Evolutionary conservation across 2,329 filamentous ascomycete genomes (phyloP).

Genomic region (Botryotinia narcissicola): DNA sequence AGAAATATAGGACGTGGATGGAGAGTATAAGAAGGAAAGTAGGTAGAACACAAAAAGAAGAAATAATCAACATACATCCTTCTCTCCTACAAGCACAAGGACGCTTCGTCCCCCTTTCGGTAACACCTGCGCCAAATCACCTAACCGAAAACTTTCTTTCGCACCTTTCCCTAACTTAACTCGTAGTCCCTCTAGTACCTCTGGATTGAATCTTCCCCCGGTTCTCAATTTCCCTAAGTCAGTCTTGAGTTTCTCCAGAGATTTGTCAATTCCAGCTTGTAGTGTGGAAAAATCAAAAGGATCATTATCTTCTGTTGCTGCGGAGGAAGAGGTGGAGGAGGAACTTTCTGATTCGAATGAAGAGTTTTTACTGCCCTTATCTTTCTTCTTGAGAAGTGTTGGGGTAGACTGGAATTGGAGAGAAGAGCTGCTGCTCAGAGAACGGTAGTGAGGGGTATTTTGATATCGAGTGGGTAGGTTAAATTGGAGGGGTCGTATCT

Average conservation of each 20-base stretch:
- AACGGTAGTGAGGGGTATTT: not conserved
- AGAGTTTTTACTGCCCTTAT: conserved; percentile 22
- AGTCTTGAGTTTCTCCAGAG: conserved; percentile 55
- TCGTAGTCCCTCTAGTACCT: conserved; percentile 57
- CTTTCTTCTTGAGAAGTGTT: conserved; percentile 33
- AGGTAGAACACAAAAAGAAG: not conserved
- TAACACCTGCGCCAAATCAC: conserved; percentile 65
- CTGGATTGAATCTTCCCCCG: conserved; percentile 61
- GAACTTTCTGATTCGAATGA: not conserved
- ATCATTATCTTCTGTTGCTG: conserved; percentile 41
- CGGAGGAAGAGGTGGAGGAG: conserved; percentile 5
- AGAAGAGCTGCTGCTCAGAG: conserved; percentile 4
- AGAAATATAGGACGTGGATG: not conserved
- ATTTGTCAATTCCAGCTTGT: conserved; percentile 53
- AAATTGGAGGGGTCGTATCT: not conserved
- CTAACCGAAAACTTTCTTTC: conserved; percentile 53
- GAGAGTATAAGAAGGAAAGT: not conserved
- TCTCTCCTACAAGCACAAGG: conserved; percentile 62
- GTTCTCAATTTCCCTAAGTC: conserved; percentile 61
- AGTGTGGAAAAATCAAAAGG: conserved; percentile 60
- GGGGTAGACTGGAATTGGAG: conserved; percentile 24
- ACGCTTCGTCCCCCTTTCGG: conserved; percentile 60
- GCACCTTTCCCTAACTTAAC: conserved; percentile 55
- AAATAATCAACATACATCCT: conserved; percentile 49
- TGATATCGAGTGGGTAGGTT: not conserved